Conservation (phyloP, 106 monocot species). For the Cymbidium sinense region DNA sequence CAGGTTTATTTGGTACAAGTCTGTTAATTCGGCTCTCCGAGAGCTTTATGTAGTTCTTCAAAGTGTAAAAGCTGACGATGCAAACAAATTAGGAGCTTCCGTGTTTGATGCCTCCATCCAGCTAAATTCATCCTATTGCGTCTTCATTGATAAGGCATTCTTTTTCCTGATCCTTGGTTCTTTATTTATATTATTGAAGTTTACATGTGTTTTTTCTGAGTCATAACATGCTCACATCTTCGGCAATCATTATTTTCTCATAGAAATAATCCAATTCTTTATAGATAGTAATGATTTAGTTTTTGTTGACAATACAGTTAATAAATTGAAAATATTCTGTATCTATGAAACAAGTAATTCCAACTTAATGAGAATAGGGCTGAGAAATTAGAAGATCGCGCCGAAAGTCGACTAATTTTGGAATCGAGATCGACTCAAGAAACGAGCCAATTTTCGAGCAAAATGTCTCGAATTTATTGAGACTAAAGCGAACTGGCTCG, state of each 20-base stretch:
- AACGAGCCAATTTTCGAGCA: too few species aligned
- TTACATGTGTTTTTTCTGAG: not conserved
- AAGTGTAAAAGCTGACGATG: conserved; percentile 44
- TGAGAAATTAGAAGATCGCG: too few species aligned
- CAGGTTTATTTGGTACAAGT: conserved; percentile 18
- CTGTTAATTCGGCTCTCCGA: conserved; percentile 61
- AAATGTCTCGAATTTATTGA: too few species aligned
- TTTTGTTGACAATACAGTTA: too few species aligned
- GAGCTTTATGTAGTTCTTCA: conserved; percentile 51
- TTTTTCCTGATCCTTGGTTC: not conserved
- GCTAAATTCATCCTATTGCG: conserved; percentile 25
- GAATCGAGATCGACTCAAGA: too few species aligned
- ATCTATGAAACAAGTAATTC: too few species aligned
- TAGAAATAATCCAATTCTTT: not conserved
- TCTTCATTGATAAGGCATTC: conserved; percentile 70
- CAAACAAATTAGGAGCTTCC: conserved; percentile 62
- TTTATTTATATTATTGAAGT: not conserved
- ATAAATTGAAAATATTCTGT: too few species aligned
- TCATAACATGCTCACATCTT: not conserved
- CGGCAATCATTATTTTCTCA: not conserved
- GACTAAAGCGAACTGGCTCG: too few species aligned
- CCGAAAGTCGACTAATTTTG: too few species aligned
- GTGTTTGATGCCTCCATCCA: conserved; percentile 59
- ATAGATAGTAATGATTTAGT: not conserved
- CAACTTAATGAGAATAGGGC: too few species aligned